Percentiles rank a stretch among this genome's conserved stretches.
Evolutionary conservation across 2,329 filamentous ascomycete species (phyloP).

Genomic region (Penicillium nordicum): DNA sequence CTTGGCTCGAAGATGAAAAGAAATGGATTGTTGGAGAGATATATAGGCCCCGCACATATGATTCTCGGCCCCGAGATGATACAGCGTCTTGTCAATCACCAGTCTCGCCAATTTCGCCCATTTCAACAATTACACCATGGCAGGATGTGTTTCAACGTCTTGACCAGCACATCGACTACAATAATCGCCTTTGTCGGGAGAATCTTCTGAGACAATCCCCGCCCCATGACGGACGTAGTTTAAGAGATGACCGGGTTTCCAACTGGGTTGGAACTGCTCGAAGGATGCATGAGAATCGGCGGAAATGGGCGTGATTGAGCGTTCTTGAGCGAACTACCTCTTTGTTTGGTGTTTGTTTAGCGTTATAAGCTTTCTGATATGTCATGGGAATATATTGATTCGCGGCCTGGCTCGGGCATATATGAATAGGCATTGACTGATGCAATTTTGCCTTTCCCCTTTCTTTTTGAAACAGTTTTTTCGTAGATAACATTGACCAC

Average conservation of each 20-base stretch:
- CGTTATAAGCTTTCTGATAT: neutral
- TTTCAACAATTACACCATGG: neutral
- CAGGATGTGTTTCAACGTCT: neutral
- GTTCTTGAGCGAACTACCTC: neutral
- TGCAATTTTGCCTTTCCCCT: neutral
- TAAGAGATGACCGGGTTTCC: slow-evolving; percentile 12
- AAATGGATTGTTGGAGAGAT: slow-evolving; percentile 26
- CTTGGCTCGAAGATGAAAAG: slow-evolving; percentile 32
- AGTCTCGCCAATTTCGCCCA: slow-evolving; percentile 1
- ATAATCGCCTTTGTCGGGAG: neutral
- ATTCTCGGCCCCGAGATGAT: neutral
- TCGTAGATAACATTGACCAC: neutral
- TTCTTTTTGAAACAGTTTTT: too few relatives aligned
- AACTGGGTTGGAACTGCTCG: slow-evolving; percentile 27
- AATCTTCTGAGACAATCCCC: slow-evolving; percentile 22
- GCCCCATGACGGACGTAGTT: slow-evolving; percentile 26
- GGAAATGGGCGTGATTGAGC: neutral
- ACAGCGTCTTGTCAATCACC: neutral
- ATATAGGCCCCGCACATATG: neutral
- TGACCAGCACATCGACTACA: neutral
- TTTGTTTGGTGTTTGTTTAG: neutral
- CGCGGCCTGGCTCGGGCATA: neutral
- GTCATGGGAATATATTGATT: neutral
- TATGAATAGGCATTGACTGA: neutral
- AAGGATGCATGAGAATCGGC: slow-evolving; percentile 15